phyloP scores from a whole-genome alignment of 106 monocot genomes.

The Vanilla planifolia region DNA sequence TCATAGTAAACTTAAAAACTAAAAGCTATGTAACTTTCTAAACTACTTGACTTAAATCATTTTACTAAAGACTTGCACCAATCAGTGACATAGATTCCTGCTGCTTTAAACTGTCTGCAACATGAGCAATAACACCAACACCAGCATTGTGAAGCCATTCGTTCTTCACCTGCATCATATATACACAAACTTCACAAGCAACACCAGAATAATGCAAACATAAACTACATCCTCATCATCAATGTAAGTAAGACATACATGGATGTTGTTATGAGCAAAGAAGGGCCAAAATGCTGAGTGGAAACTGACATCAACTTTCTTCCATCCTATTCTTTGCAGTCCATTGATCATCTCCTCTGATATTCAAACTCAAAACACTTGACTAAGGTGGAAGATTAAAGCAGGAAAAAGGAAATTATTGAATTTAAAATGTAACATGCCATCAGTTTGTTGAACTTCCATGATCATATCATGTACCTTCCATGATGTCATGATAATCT shows the following conservation, averaged over 20 bases:
- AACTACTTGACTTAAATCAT: no score
- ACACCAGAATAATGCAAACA: not conserved
- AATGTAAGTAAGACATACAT: constrained; percentile 39
- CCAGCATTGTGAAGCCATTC: constrained; percentile 85
- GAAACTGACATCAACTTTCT: constrained; percentile 96
- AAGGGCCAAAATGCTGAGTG: constrained; percentile 84
- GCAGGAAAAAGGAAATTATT: not conserved
- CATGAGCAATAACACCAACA: constrained; percentile 81
- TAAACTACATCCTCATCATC: not conserved
- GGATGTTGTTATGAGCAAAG: constrained; percentile 93
- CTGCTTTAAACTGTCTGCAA: constrained; percentile 63
- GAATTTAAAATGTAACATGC: no score
- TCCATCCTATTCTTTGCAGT: constrained; percentile 89
- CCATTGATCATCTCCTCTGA: constrained; percentile 96
- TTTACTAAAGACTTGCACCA: constrained; percentile 46
- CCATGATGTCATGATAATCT: constrained; percentile 70
- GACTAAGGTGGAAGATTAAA: not conserved
- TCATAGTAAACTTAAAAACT: no score
- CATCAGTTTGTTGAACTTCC: no score
- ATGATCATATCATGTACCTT: constrained; percentile 44
- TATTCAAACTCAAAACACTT: constrained; percentile 2
- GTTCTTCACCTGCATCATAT: constrained; percentile 62
- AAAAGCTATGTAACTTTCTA: no score
- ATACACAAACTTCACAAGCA: not conserved
- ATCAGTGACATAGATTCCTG: constrained; percentile 40